phyloP scores from a whole-genome alignment of 495 filamentous ascomycete species.

The Annulohypoxylon nitens region DNA sequence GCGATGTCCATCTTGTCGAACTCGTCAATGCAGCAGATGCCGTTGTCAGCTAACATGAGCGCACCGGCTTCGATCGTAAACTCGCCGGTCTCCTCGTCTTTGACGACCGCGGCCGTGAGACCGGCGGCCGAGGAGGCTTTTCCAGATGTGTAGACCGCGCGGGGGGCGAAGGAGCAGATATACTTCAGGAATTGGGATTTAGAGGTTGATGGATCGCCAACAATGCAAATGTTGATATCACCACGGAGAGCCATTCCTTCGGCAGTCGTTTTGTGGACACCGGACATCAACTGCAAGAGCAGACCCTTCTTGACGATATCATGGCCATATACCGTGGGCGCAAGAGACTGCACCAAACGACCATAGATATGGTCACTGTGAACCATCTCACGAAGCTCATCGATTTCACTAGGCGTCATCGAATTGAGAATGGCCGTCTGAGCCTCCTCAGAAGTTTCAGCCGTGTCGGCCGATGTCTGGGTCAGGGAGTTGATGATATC shows the following conservation, averaged over 20 bases:
- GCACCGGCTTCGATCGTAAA: slow-evolving; percentile 99
- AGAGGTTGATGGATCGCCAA: slow-evolving; percentile 97
- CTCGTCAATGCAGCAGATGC: slow-evolving; percentile 98
- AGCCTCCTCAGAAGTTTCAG: slow-evolving; percentile 80
- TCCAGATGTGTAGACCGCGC: slow-evolving; percentile 96
- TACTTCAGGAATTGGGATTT: slow-evolving; percentile 99
- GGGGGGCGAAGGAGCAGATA: slow-evolving; percentile 93
- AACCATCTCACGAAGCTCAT: slow-evolving; percentile 92
- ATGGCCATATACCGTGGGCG: slow-evolving; percentile 97
- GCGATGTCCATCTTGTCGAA: slow-evolving; percentile 99
- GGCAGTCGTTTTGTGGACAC: slow-evolving; percentile 88
- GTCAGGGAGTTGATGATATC: slow-evolving; percentile 88
- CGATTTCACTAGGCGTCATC: slow-evolving; percentile 85
- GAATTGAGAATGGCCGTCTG: slow-evolving; percentile 89
- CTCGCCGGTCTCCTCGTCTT: slow-evolving; percentile 97
- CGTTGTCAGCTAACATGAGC: slow-evolving; percentile 96
- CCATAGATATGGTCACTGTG: slow-evolving; percentile 95
- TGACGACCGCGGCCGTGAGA: slow-evolving; percentile 96
- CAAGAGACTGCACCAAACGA: slow-evolving; percentile 93
- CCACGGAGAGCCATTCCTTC: slow-evolving; percentile 95
- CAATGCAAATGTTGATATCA: slow-evolving; percentile 99
- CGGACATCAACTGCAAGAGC: slow-evolving; percentile 91
- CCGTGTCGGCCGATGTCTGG: slow-evolving; percentile 72
- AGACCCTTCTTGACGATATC: slow-evolving; percentile 98
- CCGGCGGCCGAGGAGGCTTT: slow-evolving; percentile 98